Conservation (phyloP, 176 grass and related monocot genomes). For the Musa beccarii region DNA sequence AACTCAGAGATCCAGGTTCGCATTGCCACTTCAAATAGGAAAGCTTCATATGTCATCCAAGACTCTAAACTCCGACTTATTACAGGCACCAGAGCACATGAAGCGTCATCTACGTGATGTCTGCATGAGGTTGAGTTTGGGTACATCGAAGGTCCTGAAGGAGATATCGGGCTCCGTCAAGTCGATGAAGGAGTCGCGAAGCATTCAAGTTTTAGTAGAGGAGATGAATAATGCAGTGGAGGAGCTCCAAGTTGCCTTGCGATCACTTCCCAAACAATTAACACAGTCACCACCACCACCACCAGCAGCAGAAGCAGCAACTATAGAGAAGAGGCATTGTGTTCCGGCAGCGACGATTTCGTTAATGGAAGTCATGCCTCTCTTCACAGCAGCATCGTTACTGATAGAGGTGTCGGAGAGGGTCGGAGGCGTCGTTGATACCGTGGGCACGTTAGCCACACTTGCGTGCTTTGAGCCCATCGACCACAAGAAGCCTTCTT, state of each 20-base stretch:
- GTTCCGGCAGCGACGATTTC: not conserved
- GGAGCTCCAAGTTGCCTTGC: conserved; percentile 56
- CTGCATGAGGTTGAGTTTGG: conserved; percentile 45
- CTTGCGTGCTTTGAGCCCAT: conserved; percentile 39
- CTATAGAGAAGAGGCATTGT: not conserved
- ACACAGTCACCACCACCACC: not conserved
- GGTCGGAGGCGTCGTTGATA: conserved; percentile 48
- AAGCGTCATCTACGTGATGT: conserved; percentile 42
- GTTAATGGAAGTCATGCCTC: conserved; percentile 42
- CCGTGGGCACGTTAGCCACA: conserved; percentile 39
- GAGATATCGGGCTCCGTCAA: conserved; percentile 47
- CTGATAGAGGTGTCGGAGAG: conserved; percentile 58
- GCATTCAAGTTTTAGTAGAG: conserved; percentile 42
- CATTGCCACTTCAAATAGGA: too few species aligned
- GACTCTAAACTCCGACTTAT: not conserved
- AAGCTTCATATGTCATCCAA: conserved; percentile 1
- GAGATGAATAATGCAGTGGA: conserved; percentile 62
- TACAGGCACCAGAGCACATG: conserved; percentile 17
- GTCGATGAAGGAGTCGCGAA: conserved; percentile 30
- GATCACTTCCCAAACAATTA: conserved; percentile 35
- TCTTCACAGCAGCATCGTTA: conserved; percentile 50
- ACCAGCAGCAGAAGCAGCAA: conserved; percentile 2
- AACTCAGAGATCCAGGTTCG: not conserved
- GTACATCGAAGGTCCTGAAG: conserved; percentile 41
- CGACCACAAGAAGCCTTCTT: conserved; percentile 32